These are phyloP conservation scores for Dendrobium officinale DNA, from an alignment of 106 monocot species.

Conservation along the genomic window DNA sequence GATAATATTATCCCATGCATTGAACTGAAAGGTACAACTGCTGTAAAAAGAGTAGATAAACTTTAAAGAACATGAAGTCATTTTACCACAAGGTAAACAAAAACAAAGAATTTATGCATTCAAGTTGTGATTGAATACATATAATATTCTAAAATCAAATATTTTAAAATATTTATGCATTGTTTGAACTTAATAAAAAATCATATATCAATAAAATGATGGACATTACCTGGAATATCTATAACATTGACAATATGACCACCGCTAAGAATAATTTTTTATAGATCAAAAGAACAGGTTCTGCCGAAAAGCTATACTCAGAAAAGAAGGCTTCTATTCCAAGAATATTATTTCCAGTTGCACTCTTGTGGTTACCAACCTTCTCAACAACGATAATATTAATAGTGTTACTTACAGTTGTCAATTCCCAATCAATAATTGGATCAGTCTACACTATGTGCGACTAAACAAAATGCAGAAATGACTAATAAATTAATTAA, in stretches of 20 bases:
- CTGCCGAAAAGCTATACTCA: conserved; percentile 30
- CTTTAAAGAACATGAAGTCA: no score
- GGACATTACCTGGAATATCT: neutral
- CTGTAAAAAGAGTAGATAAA: no score
- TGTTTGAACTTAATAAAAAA: no score
- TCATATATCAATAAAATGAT: neutral
- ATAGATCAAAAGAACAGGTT: conserved; percentile 50
- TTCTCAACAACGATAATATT: conserved; percentile 69
- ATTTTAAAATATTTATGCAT: no score
- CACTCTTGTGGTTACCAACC: conserved; percentile 76
- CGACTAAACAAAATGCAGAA: no score
- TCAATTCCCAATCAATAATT: conserved; percentile 45
- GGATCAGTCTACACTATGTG: neutral
- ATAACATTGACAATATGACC: conserved; percentile 75
- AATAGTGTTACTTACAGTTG: neutral
- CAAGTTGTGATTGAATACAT: no score
- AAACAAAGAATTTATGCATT: no score
- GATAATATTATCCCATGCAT: no score
- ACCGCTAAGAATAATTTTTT: conserved; percentile 39
- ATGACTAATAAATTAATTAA: no score
- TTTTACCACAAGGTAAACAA: no score
- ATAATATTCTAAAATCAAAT: no score
- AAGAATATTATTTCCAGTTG: conserved; percentile 82
- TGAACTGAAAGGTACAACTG: no score
- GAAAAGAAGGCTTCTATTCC: conserved; percentile 52